phyloP scores from a whole-genome alignment of 768 basidiomycete genomes.

The Tulasnella sp. region DNA sequence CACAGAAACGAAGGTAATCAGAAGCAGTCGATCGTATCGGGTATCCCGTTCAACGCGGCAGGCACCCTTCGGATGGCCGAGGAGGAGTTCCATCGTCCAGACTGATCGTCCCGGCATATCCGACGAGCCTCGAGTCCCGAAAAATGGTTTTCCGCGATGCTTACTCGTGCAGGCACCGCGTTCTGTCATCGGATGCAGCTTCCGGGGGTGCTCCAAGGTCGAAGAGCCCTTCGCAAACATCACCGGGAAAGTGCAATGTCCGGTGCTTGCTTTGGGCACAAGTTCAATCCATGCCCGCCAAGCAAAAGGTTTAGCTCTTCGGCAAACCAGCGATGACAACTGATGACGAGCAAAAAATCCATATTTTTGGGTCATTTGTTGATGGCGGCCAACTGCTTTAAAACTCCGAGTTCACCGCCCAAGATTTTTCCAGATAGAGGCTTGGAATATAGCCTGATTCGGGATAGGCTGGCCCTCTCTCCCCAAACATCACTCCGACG shows the following conservation, averaged over 20 bases:
- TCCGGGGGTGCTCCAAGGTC: neutral
- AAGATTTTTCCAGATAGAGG: neutral
- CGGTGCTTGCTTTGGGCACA: neutral
- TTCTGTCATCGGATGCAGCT: neutral
- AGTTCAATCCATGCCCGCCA: neutral
- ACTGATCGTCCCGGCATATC: neutral
- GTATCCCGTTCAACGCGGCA: neutral
- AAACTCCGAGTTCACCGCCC: neutral
- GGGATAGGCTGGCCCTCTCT: neutral
- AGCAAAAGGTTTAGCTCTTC: neutral
- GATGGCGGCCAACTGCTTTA: neutral
- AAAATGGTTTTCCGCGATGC: neutral
- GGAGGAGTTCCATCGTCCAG: neutral
- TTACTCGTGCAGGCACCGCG: neutral
- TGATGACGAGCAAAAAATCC: neutral
- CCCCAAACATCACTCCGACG: neutral
- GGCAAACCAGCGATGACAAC: neutral
- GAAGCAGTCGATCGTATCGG: neutral
- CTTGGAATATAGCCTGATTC: neutral
- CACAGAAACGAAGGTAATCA: neutral
- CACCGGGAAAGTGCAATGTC: neutral
- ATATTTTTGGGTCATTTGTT: neutral
- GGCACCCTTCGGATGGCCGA: neutral
- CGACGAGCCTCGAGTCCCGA: neutral
- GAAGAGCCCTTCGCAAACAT: neutral